Evolutionary conservation across 768 basidiomycete genomes (phyloP).

Genomic region (Amanita molliuscula): DNA sequence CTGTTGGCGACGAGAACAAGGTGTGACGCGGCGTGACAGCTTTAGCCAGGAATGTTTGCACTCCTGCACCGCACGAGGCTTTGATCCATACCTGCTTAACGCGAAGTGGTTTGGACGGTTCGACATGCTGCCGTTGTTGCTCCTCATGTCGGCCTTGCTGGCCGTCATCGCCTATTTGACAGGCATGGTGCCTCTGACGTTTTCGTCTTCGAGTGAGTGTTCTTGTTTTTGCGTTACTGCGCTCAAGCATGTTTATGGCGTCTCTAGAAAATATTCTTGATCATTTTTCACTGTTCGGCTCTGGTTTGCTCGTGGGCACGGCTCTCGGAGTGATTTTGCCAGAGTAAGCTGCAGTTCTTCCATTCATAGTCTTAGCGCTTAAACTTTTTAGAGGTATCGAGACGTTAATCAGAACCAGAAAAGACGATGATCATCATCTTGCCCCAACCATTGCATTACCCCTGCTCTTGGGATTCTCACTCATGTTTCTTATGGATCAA

Average conservation of each 20-base stretch:
- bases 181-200: slow-evolving; percentile 68
- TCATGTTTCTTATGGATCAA: slow-evolving; percentile 66
- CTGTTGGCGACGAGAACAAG: background rate
- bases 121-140: slow-evolving; percentile 27
- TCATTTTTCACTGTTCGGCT: slow-evolving; percentile 49
- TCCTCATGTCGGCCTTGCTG: slow-evolving; percentile 50
- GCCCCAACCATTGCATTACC: slow-evolving; percentile 50
- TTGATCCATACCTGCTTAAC: background rate
- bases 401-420: slow-evolving; percentile 30
- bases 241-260: background rate
- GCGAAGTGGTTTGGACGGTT: background rate
- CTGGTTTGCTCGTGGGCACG: slow-evolving; percentile 81
- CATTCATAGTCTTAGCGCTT: background rate
- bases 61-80: background rate
- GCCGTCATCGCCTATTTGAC: slow-evolving; percentile 54
- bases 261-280: slow-evolving; percentile 27
- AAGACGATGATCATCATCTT: slow-evolving; percentile 26
- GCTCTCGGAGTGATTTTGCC: slow-evolving; percentile 89
- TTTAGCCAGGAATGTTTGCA: background rate
- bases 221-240: background rate
- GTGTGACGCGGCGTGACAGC: background rate
- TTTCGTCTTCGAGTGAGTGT: slow-evolving; percentile 58
- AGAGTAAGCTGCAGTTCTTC: slow-evolving; percentile 48
- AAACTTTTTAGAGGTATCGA: slow-evolving; percentile 58
- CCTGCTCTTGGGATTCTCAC: slow-evolving; percentile 48